Percentiles rank a stretch among this genome's conserved stretches.
Evolutionary conservation across 2,329 filamentous ascomycete species (phyloP).

Genomic region (Rhinocladiella similis): DNA sequence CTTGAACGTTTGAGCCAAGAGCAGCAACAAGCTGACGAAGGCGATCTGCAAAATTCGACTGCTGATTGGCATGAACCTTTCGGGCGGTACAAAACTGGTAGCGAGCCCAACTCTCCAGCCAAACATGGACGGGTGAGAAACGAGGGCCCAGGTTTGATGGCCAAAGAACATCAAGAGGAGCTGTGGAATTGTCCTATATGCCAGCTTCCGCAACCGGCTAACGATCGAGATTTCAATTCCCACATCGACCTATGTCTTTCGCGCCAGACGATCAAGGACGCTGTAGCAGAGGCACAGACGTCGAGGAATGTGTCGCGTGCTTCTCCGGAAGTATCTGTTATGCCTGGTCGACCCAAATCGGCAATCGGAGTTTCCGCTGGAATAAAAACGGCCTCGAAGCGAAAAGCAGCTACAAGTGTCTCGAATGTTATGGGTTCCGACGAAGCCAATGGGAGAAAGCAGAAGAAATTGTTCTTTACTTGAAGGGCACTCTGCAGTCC

Average conservation of each 20-base stretch:
- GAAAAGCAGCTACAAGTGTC: conserved; percentile 13
- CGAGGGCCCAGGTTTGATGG: not conserved
- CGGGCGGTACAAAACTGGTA: conserved; percentile 29
- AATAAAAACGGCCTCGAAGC: conserved; percentile 6
- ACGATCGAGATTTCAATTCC: conserved; percentile 80
- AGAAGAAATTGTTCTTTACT: conserved; percentile 27
- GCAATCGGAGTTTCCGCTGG: not conserved
- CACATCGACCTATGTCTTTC: conserved; percentile 94
- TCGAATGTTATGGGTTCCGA: not conserved
- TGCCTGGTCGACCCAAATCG: not conserved
- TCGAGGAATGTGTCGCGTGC: not conserved
- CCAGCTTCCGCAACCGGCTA: conserved; percentile 69
- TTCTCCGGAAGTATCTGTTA: conserved; percentile 7
- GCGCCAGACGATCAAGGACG: conserved; percentile 79
- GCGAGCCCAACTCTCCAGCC: conserved; percentile 25
- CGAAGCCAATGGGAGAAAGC: conserved; percentile 13
- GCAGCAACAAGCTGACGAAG: conserved; percentile 33
- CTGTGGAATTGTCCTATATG: conserved; percentile 89
- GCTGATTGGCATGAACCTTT: conserved; percentile 31
- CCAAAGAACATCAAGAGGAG: conserved; percentile 12
- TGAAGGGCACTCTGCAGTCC: conserved; percentile 1
- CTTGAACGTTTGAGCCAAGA: conserved; percentile 64
- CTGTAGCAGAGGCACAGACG: conserved; percentile 50
- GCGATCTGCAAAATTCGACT: conserved; percentile 23
- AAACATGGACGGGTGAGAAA: conserved; percentile 16